Base-by-base conservation (phyloP, 306 rosid genomes). In the Casuarina glauca region DNA sequence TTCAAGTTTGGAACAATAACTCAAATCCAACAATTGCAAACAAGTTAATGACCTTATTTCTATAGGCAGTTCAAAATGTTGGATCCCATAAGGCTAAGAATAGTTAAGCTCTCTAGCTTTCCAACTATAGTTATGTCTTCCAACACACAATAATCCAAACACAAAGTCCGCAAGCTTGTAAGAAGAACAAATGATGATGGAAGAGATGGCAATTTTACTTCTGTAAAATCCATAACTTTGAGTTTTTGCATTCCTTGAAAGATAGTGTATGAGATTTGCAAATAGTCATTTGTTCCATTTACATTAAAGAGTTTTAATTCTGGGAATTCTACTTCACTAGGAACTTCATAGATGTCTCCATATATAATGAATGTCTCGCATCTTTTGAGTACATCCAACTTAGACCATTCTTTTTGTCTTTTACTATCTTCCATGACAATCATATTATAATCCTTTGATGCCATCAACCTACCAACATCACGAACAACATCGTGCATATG, bases 261-360 rank as follows among this genome's bases (percentile, higher is more conserved):
- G 12, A 83, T 62, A 1, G 41, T 48, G 19, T 52, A 16, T 3
- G 54, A 63, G 3, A 70, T 15, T 4, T 17, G 1, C 0, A 11
- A 3, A 41, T 2, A 0, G 0, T 1, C 1, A 1, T 3, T 0
- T 8, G 0, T 0, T 0, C 4, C 4, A 43, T 1, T 0, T 0
- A 12, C 35, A 43, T 0, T 0, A 0, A 16, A 49, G 11, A 5
- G 44, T 0, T 3, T 66, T 7, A 82, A 20, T 1, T 32, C 0
- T 3, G 69, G 64, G 41, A 73, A 66, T 9, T 49, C 76, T 55
- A 80, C 50, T 20, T 2, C 17, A 45, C 51, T 48, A 10, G 79
- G 84, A 38, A 50, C 73, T 16, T 48, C 35, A 1, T 7, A 9
- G 10, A 39, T n/a, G 10, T 5, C 7, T 0, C 20, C 4, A 0